These are phyloP conservation scores for Aspergillus terreus DNA, from an alignment of 2,329 filamentous ascomycete species.

Conservation along the genomic window DNA sequence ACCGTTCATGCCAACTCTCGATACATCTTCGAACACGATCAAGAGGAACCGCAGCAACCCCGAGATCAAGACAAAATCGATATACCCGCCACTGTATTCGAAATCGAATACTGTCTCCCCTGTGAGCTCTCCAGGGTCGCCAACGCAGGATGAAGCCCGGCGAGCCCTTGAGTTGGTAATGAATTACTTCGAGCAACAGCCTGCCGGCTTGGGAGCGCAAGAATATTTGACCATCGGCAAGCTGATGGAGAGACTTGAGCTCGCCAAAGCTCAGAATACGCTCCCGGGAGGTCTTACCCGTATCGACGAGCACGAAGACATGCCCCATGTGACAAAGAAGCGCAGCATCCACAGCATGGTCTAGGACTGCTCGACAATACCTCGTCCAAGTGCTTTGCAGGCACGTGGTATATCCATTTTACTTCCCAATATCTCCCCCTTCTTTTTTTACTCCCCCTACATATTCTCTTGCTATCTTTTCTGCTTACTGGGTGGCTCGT, in stretches of 20 bases:
- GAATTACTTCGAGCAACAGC: constrained; percentile 72
- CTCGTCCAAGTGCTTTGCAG: not conserved
- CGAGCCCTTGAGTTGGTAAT: constrained; percentile 77
- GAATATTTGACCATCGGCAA: constrained; percentile 77
- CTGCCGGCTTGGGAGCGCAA: constrained; percentile 67
- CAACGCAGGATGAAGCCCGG: constrained; percentile 80
- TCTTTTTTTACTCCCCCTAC: constrained; percentile 2
- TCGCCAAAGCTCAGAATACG: constrained; percentile 52
- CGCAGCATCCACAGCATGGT: constrained; percentile 43
- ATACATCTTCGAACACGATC: constrained; percentile 32
- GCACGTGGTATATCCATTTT: not conserved
- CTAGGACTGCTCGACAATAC: constrained; percentile 12
- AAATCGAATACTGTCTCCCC: constrained; percentile 44
- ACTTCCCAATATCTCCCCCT: not conserved
- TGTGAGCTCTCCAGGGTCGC: constrained; percentile 60
- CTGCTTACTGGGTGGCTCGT: constrained; percentile 10
- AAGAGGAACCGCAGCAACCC: constrained; percentile 45
- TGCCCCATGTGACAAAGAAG: constrained; percentile 42
- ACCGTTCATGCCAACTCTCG: constrained; percentile 17
- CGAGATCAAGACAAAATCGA: constrained; percentile 40
- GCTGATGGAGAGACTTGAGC: constrained; percentile 78
- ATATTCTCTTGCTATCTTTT: constrained; percentile 14
- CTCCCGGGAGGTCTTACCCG: constrained; percentile 43
- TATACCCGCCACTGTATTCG: constrained; percentile 37
- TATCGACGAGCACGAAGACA: constrained; percentile 42